phyloP scores from a whole-genome alignment of 2,329 filamentous ascomycete species.

The Talaromyces marneffei region DNA sequence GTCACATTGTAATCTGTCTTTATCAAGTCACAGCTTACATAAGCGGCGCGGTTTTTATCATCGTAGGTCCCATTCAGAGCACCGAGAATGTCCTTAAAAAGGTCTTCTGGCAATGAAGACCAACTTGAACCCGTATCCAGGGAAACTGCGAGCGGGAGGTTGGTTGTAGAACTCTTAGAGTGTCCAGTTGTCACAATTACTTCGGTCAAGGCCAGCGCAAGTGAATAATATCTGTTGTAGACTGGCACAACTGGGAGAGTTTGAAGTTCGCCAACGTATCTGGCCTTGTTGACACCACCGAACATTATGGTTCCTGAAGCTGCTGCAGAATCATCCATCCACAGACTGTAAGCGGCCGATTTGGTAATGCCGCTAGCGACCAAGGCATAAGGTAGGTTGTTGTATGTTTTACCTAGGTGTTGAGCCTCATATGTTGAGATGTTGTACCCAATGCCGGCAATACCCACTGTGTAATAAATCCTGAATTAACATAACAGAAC shows the following conservation, averaged over 20 bases:
- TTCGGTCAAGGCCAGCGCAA: conserved; percentile 56
- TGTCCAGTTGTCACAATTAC: conserved; percentile 36
- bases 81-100: conserved; percentile 48
- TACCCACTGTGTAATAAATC: conserved; percentile 49
- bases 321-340: conserved; percentile 52
- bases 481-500: neutral
- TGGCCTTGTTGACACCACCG: conserved; percentile 69
- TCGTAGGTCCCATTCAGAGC: conserved; percentile 34
- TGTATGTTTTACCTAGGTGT: conserved; percentile 47
- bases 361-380: conserved; percentile 54
- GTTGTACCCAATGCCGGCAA: conserved; percentile 75
- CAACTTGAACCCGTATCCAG: conserved; percentile 67
- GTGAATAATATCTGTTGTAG: conserved; percentile 50
- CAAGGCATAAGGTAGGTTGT: conserved; percentile 62
- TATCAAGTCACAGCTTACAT: conserved; percentile 43
- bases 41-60: conserved; percentile 43
- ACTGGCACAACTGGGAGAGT: conserved; percentile 56
- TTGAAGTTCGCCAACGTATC: conserved; percentile 60
- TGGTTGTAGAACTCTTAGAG: conserved; percentile 17
- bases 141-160: conserved; percentile 53
- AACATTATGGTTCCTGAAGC: conserved; percentile 62
- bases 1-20: conserved; percentile 42
- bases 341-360: conserved; percentile 49
- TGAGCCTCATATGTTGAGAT: conserved; percentile 59
- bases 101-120: conserved; percentile 57